Conservation (phyloP, 371 early-diverging fungal genomes). For the Lichtheimia ramosa region DNA sequence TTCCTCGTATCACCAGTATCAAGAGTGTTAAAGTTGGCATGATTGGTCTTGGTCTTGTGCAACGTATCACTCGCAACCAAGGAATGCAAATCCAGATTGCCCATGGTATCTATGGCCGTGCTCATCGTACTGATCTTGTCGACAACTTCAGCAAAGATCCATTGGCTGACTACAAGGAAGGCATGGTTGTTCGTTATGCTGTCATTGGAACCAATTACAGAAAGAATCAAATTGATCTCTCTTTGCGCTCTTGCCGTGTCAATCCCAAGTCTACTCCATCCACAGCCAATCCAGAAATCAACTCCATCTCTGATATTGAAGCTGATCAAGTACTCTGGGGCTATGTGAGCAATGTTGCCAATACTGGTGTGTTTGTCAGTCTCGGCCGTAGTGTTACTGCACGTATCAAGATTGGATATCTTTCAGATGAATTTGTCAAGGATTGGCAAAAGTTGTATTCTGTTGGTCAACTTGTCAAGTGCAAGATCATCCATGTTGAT, state of each 20-base stretch:
- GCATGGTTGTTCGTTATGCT: slow-evolving; percentile 52
- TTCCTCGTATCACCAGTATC: slow-evolving; percentile 32
- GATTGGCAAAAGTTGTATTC: slow-evolving; percentile 76
- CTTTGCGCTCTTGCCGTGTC: slow-evolving; percentile 59
- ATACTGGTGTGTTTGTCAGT: slow-evolving; percentile 78
- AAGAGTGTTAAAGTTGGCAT: slow-evolving; percentile 54
- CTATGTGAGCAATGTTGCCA: slow-evolving; percentile 71
- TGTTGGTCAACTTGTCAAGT: slow-evolving; percentile 75
- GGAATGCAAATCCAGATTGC: slow-evolving; percentile 57
- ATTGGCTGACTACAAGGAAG: slow-evolving; percentile 41
- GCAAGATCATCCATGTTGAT: slow-evolving; percentile 70
- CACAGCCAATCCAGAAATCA: slow-evolving; percentile 37
- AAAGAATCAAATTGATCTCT: slow-evolving; percentile 61
- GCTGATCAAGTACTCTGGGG: slow-evolving; percentile 66
- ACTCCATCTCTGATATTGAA: slow-evolving; percentile 46
- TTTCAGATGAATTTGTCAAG: slow-evolving; percentile 85
- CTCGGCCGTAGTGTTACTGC: slow-evolving; percentile 65
- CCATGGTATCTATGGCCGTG: slow-evolving; percentile 56
- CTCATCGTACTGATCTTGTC: slow-evolving; percentile 62
- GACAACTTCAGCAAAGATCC: slow-evolving; percentile 57
- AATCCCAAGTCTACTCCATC: slow-evolving; percentile 31
- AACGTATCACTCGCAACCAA: slow-evolving; percentile 34
- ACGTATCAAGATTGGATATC: slow-evolving; percentile 82
- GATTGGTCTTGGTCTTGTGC: slow-evolving; percentile 52
- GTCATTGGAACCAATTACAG: slow-evolving; percentile 52